Base-by-base conservation (phyloP, 2,329 filamentous ascomycete genomes). In the Xylaria polymorpha region DNA sequence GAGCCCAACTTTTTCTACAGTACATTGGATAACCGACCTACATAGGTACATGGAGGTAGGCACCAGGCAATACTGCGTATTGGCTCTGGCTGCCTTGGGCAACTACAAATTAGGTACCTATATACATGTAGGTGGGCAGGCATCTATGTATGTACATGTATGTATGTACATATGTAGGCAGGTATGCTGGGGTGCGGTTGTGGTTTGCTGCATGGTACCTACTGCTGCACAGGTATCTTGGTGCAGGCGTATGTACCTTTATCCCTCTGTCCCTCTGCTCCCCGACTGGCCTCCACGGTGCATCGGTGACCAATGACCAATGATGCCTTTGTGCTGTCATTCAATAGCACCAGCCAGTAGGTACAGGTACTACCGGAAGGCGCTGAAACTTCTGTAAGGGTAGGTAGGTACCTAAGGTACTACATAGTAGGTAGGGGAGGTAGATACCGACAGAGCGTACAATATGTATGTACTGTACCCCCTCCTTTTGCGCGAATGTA, bases 241-340 rank as follows among this genome's bases (percentile, higher is more conserved):
- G 51, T 37, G 22, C 51, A 20, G 18, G 15, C 35, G 18, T 25
- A 15, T 50, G 66, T 66, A 66, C 37, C 57, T 66, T 9, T 53
- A 8, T 37, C 43, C 7, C 43, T 15, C 25, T 53, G 25, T 53
- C 51, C 51, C 44, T 65, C 44, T 43, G 37, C 46, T 57, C 58
- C 59, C 56, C 51, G 65, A 29, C 50, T 61, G 39, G 43, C 7
- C 35, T 39, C n/a, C 44, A 51, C 41, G 12, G 48, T n/a, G 29
- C 44, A 14, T 55, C 48, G 46, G 59, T 64, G 64, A 68, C 66
- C 67, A 70, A 66, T 71, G 69, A 71, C 66, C 67, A 70, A 66
- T 71, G 69, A 71, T 69, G 67, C 56, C 64, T 62, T 69, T 62
- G 61, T 71, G 66, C 50, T 71, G 61, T 71, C 67, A 69, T 67